Conservation (phyloP, 164 flowering plant species). For the Kingdonia uniflora region DNA sequence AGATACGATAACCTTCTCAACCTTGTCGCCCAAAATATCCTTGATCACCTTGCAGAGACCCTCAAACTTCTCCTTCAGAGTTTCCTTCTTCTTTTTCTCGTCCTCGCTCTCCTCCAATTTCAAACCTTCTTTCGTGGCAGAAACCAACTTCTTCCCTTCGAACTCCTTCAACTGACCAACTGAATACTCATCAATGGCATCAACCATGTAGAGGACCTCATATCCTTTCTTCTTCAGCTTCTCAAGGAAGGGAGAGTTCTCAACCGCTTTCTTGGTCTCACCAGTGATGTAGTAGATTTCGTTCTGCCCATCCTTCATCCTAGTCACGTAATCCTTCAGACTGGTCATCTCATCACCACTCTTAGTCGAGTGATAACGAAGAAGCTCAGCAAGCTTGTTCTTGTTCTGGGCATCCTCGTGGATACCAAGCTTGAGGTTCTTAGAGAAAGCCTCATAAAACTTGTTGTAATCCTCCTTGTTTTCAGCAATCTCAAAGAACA, state of each 20-base stretch:
- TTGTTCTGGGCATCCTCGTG: slow-evolving; percentile 45
- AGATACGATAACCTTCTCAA: slow-evolving; percentile 10
- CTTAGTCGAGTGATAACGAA: slow-evolving; percentile 48
- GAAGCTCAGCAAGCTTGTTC: slow-evolving; percentile 37
- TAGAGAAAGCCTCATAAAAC: slow-evolving; percentile 15
- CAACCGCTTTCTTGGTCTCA: slow-evolving; percentile 39
- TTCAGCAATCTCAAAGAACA: slow-evolving; percentile 44
- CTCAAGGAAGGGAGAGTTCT: slow-evolving; percentile 59
- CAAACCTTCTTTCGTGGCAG: slow-evolving; percentile 33
- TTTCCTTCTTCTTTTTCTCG: slow-evolving; percentile 27
- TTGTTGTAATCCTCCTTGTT: slow-evolving; percentile 35
- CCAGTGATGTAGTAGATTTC: slow-evolving; percentile 28
- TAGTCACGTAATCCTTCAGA: slow-evolving; percentile 44
- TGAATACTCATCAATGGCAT: slow-evolving; percentile 29
- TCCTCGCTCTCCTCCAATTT: slow-evolving; percentile 32
- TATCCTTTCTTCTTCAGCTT: slow-evolving; percentile 41
- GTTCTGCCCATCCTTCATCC: slow-evolving; percentile 52
- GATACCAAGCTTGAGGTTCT: slow-evolving; percentile 46
- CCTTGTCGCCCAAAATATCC: slow-evolving; percentile 33
- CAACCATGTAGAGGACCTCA: slow-evolving; percentile 36
- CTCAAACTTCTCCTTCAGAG: slow-evolving; percentile 30
- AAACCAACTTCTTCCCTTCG: slow-evolving; percentile 35
- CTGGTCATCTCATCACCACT: slow-evolving; percentile 51
- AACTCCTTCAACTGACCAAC: slow-evolving; percentile 24
- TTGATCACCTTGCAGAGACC: slow-evolving; percentile 37